Evolutionary conservation across 768 basidiomycete species (phyloP).

Genomic region (Auriscalpium orientale): DNA sequence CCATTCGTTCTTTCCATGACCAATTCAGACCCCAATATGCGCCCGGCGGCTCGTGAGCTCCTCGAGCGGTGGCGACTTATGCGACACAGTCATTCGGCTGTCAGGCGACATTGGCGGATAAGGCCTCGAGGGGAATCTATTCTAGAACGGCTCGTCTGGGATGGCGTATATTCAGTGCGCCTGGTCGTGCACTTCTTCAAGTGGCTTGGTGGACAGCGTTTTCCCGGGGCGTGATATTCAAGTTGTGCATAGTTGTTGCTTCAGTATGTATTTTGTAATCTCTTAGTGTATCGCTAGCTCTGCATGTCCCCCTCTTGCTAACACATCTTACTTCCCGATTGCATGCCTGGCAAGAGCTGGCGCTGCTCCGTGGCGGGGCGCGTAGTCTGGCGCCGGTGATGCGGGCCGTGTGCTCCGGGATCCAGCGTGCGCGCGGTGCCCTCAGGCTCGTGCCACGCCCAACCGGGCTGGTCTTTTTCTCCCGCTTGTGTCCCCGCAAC

Average conservation of each 20-base stretch:
- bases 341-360: no score
- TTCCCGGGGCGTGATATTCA: neutral
- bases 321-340: no score
- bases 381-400: no score
- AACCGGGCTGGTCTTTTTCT: no score
- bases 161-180: neutral
- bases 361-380: no score
- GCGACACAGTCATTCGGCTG: neutral
- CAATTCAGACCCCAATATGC: neutral
- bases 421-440: no score
- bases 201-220: neutral
- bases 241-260: no score
- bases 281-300: no score
- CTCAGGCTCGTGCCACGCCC: no score
- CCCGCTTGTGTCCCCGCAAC: slow-evolving; percentile 23
- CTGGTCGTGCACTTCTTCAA: neutral
- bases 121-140: neutral
- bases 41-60: neutral
- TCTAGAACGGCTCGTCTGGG: neutral
- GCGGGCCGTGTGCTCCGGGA: no score
- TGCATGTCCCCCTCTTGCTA: no score
- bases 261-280: neutral
- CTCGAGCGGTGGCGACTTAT: neutral
- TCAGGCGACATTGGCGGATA: neutral
- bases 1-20: neutral